Evolutionary conservation across 1,284 basidiomycete genomes (phyloP).

Genomic region (Cutaneotrichosporon cavernicola): DNA sequence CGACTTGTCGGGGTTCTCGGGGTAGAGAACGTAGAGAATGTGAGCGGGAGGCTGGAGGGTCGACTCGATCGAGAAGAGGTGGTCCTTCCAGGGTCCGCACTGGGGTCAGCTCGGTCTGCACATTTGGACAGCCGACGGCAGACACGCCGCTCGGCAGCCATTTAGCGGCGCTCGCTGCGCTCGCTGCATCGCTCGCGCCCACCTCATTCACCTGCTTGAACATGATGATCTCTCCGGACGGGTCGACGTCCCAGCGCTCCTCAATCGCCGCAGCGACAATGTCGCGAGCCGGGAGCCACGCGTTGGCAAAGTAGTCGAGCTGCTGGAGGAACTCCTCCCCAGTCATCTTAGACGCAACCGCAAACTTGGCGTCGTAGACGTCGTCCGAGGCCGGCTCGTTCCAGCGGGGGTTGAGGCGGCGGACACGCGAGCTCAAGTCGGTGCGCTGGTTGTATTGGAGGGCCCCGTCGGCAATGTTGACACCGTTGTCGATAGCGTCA

Average conservation of each 20-base stretch:
- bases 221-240: constrained; percentile 73
- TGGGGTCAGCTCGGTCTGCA: constrained; percentile 23
- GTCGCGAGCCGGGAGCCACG: constrained; percentile 90
- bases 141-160: no score
- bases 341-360: constrained; percentile 74
- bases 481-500: constrained; percentile 93
- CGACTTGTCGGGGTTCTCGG: constrained; percentile 64
- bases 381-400: constrained; percentile 68
- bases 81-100: constrained; percentile 65
- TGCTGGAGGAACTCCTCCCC: constrained; percentile 82
- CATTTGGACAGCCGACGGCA: neutral
- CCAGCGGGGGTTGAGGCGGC: constrained; percentile 84
- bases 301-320: constrained; percentile 77
- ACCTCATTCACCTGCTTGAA: constrained; percentile 66
- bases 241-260: constrained; percentile 64
- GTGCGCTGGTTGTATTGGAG: constrained; percentile 70
- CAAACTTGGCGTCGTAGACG: constrained; percentile 70
- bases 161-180: neutral
- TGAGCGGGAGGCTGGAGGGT: constrained; percentile 31
- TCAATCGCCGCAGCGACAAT: constrained; percentile 70
- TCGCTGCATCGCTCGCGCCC: neutral
- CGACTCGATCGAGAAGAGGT: constrained; percentile 81
- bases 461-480: constrained; percentile 66
- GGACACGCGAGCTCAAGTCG: constrained; percentile 77
- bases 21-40: constrained; percentile 81